Percentiles rank a stretch among this genome's conserved stretches.
phyloP scores from a whole-genome alignment of 169 alveolate species.

The Condylostoma magnum region DNA sequence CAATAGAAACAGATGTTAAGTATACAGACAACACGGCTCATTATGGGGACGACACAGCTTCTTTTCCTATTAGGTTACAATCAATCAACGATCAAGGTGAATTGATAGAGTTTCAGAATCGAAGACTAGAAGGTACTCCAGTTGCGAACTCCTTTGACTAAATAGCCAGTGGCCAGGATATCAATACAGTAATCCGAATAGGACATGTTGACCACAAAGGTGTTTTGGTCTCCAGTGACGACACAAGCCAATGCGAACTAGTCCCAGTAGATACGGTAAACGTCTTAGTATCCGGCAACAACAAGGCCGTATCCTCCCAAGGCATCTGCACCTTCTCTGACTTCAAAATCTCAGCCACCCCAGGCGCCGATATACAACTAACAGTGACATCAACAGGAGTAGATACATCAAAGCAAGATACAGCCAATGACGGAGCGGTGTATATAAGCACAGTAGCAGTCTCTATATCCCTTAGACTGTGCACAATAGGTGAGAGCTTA shows the following conservation, averaged over 20 bases:
- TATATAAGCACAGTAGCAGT: too few species aligned
- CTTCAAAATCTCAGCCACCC: neutral
- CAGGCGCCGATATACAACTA: neutral
- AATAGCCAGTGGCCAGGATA: neutral
- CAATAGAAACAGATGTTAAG: too few species aligned
- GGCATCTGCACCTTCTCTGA: neutral
- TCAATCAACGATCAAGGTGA: neutral
- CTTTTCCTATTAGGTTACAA: slow-evolving; percentile 3
- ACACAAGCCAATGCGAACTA: neutral
- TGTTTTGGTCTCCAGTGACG: neutral
- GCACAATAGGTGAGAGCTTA: neutral
- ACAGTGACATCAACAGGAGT: neutral
- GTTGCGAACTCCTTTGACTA: neutral
- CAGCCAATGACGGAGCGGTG: neutral
- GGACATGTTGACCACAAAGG: neutral
- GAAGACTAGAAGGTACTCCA: neutral
- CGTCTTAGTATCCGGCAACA: slow-evolving; percentile 1
- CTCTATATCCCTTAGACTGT: neutral
- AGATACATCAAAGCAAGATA: neutral
- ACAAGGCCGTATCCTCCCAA: neutral
- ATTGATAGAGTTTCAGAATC: too few species aligned
- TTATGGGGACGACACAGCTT: slow-evolving; percentile 15
- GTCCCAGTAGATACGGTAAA: neutral
- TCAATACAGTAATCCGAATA: neutral
- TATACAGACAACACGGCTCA: slow-evolving; percentile 23